A percentile compares a stretch with the other conserved stretches of the same genome.
These are phyloP conservation scores for Ceriops zippeliana DNA, from an alignment of 345 rosid genomes.

Conservation along the genomic window DNA sequence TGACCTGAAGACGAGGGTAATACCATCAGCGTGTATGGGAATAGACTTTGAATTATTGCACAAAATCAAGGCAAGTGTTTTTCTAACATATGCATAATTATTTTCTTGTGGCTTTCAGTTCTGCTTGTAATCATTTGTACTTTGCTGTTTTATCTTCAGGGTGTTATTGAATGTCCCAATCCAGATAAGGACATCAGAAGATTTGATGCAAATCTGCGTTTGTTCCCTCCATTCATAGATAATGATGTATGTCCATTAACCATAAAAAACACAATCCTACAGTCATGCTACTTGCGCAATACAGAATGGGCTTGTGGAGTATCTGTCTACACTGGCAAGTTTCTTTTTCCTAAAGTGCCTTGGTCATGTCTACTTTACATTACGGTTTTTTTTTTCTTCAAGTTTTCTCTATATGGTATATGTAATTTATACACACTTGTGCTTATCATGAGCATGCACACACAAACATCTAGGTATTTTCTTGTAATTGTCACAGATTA, in stretches of 20 bases:
- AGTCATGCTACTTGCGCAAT: slow-evolving; percentile 92
- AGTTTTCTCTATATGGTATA: slow-evolving; percentile 7
- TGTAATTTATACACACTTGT: not conserved
- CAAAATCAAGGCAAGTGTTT: slow-evolving; percentile 72
- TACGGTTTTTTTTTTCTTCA: slow-evolving; percentile 1
- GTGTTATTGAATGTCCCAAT: slow-evolving; percentile 92
- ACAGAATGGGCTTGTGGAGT: slow-evolving; percentile 99
- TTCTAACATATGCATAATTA: not conserved
- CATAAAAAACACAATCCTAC: slow-evolving; percentile 89
- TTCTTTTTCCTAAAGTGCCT: slow-evolving; percentile 8
- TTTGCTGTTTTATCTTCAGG: slow-evolving; percentile 43
- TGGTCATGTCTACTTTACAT: slow-evolving; percentile 10
- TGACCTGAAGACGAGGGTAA: slow-evolving; percentile 88
- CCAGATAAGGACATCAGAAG: slow-evolving; percentile 96
- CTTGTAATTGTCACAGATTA: not conserved
- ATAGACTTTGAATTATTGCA: slow-evolving; percentile 84
- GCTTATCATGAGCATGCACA: too few species aligned
- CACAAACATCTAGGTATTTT: not conserved
- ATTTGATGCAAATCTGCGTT: slow-evolving; percentile 94
- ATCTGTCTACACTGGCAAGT: slow-evolving; percentile 87
- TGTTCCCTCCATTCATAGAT: slow-evolving; percentile 95
- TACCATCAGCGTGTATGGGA: slow-evolving; percentile 88
- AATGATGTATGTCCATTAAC: slow-evolving; percentile 91
- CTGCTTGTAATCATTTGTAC: slow-evolving; percentile 3
- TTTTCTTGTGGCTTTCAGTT: slow-evolving; percentile 4